phyloP scores from a whole-genome alignment of 1,139 yeast genomes.

The Nakaseomyces uthaithaninus region DNA sequence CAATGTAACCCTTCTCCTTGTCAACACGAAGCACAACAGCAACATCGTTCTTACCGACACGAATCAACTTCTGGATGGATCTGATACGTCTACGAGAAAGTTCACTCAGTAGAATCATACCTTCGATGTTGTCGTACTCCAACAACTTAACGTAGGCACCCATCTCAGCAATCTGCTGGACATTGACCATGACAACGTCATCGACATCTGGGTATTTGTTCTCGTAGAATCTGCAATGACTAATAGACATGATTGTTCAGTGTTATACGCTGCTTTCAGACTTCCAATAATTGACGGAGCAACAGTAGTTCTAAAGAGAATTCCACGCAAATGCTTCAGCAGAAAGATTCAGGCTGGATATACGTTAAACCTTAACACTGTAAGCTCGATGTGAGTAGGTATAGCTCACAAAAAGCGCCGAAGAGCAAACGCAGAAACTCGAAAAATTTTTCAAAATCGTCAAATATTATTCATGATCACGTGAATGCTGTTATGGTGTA shows the following conservation, averaged over 20 bases:
- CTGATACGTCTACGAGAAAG: conserved; percentile 97
- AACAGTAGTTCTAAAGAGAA: no score
- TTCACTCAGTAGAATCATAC: conserved; percentile 94
- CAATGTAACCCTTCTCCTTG: conserved; percentile 97
- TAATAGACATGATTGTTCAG: conserved; percentile 77
- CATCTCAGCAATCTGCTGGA: conserved; percentile 96
- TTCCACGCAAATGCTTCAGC: no score
- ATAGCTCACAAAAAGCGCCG: background rate
- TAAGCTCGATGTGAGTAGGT: background rate
- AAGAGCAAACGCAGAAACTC: background rate
- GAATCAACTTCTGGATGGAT: conserved; percentile 91
- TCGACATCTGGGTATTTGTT: conserved; percentile 98
- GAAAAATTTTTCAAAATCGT: background rate
- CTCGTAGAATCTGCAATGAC: conserved; percentile 94
- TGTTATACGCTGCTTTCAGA: no score
- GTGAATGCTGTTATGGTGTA: background rate
- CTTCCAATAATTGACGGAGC: no score
- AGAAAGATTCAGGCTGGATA: no score
- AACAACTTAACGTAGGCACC: conserved; percentile 93
- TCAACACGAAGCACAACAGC: conserved; percentile 99
- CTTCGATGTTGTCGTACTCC: conserved; percentile 97
- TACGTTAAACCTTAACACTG: no score
- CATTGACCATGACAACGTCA: conserved; percentile 97
- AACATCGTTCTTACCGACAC: conserved; percentile 98
- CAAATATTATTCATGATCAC: background rate